A percentile compares a stretch with the other conserved stretches of the same genome.
Evolutionary conservation across 805 yeast species (phyloP).

Genomic region (Debaryomyces hansenii): DNA sequence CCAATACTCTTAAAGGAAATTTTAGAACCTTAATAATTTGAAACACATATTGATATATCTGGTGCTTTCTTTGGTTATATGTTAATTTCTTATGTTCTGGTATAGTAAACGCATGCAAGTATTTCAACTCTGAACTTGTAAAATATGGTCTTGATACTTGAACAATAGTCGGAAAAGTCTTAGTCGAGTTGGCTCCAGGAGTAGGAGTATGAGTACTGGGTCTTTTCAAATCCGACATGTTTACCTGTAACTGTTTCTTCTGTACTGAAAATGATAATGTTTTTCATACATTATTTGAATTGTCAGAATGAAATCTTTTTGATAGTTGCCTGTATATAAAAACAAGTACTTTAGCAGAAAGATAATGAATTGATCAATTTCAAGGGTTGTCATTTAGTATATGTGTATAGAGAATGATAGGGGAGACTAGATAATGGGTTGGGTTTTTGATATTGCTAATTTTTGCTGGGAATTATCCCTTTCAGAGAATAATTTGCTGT

Average conservation of each 20-base stretch:
- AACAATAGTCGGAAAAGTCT: constrained; percentile 15
- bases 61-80: constrained; percentile 52
- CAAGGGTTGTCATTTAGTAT: too few relatives aligned
- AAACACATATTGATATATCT: constrained; percentile 54
- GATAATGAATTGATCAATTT: too few relatives aligned
- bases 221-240: constrained; percentile 2
- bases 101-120: constrained; percentile 53
- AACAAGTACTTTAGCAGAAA: too few relatives aligned
- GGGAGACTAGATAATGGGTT: too few relatives aligned
- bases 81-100: constrained; percentile 44
- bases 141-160: constrained; percentile 63
- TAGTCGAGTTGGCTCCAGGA: background rate
- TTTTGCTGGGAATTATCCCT: too few relatives aligned
- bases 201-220: background rate
- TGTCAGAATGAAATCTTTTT: too few relatives aligned
- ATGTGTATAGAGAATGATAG: too few relatives aligned
- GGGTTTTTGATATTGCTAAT: too few relatives aligned
- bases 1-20: constrained; percentile 69
- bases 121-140: constrained; percentile 52
- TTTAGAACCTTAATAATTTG: constrained; percentile 54
- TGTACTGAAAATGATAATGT: background rate
- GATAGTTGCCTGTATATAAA: too few relatives aligned
- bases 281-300: too few relatives aligned
- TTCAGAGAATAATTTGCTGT: too few relatives aligned
- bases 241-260: background rate